Conservation (phyloP, 768 basidiomycete species). For the Mycena sanguinolenta region DNA sequence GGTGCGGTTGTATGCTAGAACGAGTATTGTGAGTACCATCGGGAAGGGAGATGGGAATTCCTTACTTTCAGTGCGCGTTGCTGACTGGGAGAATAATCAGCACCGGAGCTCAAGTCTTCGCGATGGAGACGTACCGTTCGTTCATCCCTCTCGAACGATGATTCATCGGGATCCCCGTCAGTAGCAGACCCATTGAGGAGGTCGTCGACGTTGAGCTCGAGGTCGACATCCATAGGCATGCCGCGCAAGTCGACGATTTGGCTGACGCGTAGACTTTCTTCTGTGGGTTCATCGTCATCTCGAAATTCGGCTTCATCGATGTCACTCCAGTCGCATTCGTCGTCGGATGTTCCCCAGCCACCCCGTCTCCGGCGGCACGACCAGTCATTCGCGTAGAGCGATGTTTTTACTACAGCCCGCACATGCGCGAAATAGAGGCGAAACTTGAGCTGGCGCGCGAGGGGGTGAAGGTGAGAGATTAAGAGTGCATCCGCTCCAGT, state of each 20-base stretch:
- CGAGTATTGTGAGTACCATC: background rate
- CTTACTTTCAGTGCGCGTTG: conserved; percentile 16
- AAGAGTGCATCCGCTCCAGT: conserved; percentile 32
- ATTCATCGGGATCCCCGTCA: conserved; percentile 13
- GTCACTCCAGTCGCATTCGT: conserved; percentile 10
- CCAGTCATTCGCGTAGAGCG: background rate
- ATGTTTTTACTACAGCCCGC: background rate
- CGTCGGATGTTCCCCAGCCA: conserved; percentile 9
- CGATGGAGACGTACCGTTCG: conserved; percentile 15
- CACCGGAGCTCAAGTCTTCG: background rate
- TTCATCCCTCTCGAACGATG: conserved; percentile 5
- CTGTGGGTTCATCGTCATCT: conserved; percentile 8
- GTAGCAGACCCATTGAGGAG: conserved; percentile 22
- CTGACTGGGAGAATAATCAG: conserved; percentile 3
- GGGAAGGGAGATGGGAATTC: background rate
- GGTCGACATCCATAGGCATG: conserved; percentile 11
- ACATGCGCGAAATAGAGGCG: conserved; percentile 32
- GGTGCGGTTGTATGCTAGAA: conserved; percentile 26
- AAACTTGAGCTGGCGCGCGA: conserved; percentile 34
- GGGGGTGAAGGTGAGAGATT: conserved; percentile 32
- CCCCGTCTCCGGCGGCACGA: background rate
- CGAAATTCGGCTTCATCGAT: conserved; percentile 32
- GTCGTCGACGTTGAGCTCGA: conserved; percentile 6
- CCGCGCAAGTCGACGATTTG: conserved; percentile 25
- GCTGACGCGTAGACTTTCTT: background rate